A percentile compares a stretch with the other conserved stretches of the same genome.
Evolutionary conservation across 2,329 filamentous ascomycete species (phyloP).

Genomic region (Penicillium sp.): DNA sequence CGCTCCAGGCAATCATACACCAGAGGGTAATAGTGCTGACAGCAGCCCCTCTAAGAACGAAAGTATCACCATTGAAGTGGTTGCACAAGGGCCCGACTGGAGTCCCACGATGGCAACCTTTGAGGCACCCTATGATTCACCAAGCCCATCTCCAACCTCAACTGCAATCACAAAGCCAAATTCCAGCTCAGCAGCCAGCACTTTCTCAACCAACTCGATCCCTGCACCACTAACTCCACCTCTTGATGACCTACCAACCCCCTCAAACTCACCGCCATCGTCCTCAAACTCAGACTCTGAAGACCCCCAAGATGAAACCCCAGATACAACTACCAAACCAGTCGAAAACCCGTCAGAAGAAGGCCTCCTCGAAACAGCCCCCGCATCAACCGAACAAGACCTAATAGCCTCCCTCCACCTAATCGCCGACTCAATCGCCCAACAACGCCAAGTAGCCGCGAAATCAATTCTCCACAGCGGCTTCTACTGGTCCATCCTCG

Average conservation of each 20-base stretch:
- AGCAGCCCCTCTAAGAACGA: neutral
- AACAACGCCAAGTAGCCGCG: constrained; percentile 72
- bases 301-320: neutral
- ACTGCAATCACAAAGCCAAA: neutral
- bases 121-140: neutral
- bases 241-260: neutral
- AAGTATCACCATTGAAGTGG: neutral
- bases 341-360: neutral
- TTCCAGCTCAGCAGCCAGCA: neutral
- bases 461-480: constrained; percentile 64
- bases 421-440: constrained; percentile 76
- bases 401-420: constrained; percentile 68
- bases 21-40: neutral
- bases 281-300: neutral
- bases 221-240: neutral
- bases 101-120: neutral
- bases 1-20: too few relatives aligned
- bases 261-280: neutral
- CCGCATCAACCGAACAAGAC: constrained; percentile 49
- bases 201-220: neutral
- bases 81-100: neutral
- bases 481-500: constrained; percentile 43
- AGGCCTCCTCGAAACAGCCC: neutral
- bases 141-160: neutral
- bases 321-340: neutral